Base-by-base conservation (phyloP, 768 basidiomycete genomes). In the Erythrobasidium yunnanense region DNA sequence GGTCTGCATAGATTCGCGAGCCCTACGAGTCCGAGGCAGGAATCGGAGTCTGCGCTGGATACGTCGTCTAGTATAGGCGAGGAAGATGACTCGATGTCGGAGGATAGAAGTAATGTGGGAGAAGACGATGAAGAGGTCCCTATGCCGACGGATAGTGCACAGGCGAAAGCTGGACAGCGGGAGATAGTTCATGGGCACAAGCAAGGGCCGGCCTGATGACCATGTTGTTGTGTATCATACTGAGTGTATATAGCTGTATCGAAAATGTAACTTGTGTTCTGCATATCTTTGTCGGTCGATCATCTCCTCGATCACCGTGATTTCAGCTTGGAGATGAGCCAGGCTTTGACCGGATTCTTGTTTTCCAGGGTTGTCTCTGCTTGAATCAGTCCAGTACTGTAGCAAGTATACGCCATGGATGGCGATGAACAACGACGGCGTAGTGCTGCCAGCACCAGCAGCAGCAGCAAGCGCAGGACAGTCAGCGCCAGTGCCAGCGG, bases 81-180 rank as follows among this genome's bases (percentile, higher is more conserved):
- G 23, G 29, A 5, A 4, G 54, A 33, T 5, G 54, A 55, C 7
- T 34, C 11, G 42, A 38, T 30, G 38, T 4, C 34, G 55, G 8
- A 27, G 18, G 49, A 27, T 50, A 27, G 49, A 50, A 50, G 29
- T 50, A 5, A n/a, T 5, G 49, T n/a, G 25, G 22, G 45, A 18
- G 56, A 58, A 18, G 55, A 57, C 8, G 56, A 58, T n/a, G 56
- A 58, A n/a, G 56, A 58, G 27, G 56, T 58, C 4, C 56, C 56
- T 20, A 23, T 58, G 23, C 56, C 56, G 34, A 38, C 32, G 4
- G 54, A 58, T 58, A 58, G 56, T 32, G 13, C 8, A 20, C 56
- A 58, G 45, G 56, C 29, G 15, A 35, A 25, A 42, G 56, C 34
- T 15, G 56, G 34, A 17, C 38, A 42, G 45, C 17, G 42, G 38